A percentile compares a stretch with the other conserved stretches of the same genome.
These are phyloP conservation scores for Buddleja alternifolia DNA, from an alignment of 257 asterid genomes.

Conservation along the genomic window DNA sequence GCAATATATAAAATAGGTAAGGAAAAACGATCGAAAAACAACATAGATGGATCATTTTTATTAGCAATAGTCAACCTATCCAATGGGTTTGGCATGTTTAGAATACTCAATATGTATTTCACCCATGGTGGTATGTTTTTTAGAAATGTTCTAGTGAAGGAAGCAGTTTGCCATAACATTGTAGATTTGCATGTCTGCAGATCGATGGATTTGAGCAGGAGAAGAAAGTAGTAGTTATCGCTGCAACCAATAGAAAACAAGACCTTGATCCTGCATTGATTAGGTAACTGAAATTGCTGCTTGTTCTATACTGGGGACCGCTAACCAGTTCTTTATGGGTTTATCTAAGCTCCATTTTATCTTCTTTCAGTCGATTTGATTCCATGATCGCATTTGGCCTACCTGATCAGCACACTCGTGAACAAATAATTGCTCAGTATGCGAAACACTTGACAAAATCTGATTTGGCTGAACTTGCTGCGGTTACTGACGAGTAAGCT, in stretches of 20 bases:
- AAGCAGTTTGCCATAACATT: constrained; percentile 25
- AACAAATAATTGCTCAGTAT: constrained; percentile 81
- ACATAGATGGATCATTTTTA: too few relatives aligned
- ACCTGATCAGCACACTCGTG: constrained; percentile 87
- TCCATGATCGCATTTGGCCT: constrained; percentile 72
- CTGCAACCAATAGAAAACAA: constrained; percentile 95
- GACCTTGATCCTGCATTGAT: constrained; percentile 97
- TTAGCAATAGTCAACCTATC: too few relatives aligned
- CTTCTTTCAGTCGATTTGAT: constrained; percentile 86
- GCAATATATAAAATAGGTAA: too few relatives aligned
- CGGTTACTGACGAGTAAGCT: constrained; percentile 70
- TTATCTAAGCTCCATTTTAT: constrained; percentile 20
- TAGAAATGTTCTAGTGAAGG: neutral
- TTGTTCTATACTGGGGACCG: constrained; percentile 1
- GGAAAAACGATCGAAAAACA: too few relatives aligned
- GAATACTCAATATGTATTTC: neutral
- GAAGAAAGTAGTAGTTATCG: constrained; percentile 87
- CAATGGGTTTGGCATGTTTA: neutral
- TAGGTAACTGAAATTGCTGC: constrained; percentile 51
- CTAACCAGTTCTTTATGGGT: neutral
- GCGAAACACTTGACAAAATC: constrained; percentile 82
- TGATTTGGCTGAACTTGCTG: constrained; percentile 73
- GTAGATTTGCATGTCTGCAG: constrained; percentile 47
- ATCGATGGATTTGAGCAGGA: constrained; percentile 99
- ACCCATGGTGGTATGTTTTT: neutral